Base-by-base conservation (phyloP, 345 rosid species). In the Nasturtium officinale region DNA sequence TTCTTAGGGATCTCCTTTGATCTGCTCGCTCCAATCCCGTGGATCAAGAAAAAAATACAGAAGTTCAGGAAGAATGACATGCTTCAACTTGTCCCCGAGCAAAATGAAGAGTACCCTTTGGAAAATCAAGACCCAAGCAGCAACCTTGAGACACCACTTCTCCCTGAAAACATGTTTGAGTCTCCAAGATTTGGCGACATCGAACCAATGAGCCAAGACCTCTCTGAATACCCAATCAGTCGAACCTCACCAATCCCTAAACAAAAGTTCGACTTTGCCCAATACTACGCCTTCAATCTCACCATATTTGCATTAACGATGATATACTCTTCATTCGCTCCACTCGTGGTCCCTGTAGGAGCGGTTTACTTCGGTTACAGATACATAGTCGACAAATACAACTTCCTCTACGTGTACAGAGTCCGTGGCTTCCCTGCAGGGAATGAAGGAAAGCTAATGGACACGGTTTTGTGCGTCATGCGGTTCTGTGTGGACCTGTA, bases 361-460 rank as follows among this genome's bases (percentile, higher is more conserved):
- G 92, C 96, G 1, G 80, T 87, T 73, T 91, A 91, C 79, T 95
- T 91, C 45, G 99, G 99, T 73, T 95, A 95, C 75, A 84, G 97
- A 81, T 95, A 91, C 71, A 83, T 91, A 70, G 99, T 95, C 0
- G 97, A 95, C 80, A 91, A 95, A 78, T 95, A 95, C 85, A 95
- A 95, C 83, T 95, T 95, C 81, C 82, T 95, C 17, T 95, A 87
- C 58, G 89, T 91, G 13, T 95, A 91, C 78, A 85, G 99, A 86
- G 99, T 91, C 17, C 82, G 87, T 4, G 99, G 97, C 13, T 95
- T 95, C 76, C 96, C 99, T 69, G 96, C 97, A 21, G 96, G 97
- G 40, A 95, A 95, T 42, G 99, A 95, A 51, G 99, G 99, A 74
- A 95, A 89, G 85, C 80, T 95, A 78, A 91, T 91, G 99, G 99